phyloP scores from a whole-genome alignment of 2,329 filamentous ascomycete species.

The Dothideomycetidae sp. region DNA sequence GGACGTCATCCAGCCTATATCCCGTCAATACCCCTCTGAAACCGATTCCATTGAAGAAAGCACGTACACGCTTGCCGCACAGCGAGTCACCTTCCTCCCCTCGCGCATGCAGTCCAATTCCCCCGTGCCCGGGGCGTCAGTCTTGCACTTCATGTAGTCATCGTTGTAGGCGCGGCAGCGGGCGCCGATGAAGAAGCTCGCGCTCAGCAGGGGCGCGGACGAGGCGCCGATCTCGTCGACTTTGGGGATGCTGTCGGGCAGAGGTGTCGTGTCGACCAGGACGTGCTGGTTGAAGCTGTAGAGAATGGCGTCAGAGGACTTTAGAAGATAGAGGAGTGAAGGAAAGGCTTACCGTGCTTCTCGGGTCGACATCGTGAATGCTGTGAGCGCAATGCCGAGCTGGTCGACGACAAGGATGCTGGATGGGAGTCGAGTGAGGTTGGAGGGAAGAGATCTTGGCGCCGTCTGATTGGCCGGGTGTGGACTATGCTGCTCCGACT shows the following conservation, averaged over 20 bases:
- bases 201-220: conserved; percentile 81
- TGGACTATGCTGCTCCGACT: no score
- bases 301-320: conserved; percentile 8
- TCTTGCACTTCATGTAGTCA: conserved; percentile 99
- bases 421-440: conserved; percentile 9
- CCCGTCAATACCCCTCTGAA: conserved; percentile 1
- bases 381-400: conserved; percentile 14
- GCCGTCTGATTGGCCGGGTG: conserved; percentile 3
- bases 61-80: conserved; percentile 87
- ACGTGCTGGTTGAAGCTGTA: conserved; percentile 83
- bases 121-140: conserved; percentile 74
- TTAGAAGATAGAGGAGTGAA: no score
- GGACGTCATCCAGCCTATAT: conserved; percentile 76
- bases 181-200: conserved; percentile 92
- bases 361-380: conserved; percentile 44
- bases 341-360: conserved; percentile 46
- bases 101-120: conserved; percentile 94
- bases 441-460: conserved; percentile 2
- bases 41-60: background rate
- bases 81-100: conserved; percentile 89
- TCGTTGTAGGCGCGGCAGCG: conserved; percentile 93
- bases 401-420: conserved; percentile 13
- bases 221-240: conserved; percentile 88
- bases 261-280: conserved; percentile 90
- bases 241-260: conserved; percentile 80